These are phyloP conservation scores for Funneliformis geosporum DNA, from an alignment of 192 early-diverging fungal species.

Conservation along the genomic window DNA sequence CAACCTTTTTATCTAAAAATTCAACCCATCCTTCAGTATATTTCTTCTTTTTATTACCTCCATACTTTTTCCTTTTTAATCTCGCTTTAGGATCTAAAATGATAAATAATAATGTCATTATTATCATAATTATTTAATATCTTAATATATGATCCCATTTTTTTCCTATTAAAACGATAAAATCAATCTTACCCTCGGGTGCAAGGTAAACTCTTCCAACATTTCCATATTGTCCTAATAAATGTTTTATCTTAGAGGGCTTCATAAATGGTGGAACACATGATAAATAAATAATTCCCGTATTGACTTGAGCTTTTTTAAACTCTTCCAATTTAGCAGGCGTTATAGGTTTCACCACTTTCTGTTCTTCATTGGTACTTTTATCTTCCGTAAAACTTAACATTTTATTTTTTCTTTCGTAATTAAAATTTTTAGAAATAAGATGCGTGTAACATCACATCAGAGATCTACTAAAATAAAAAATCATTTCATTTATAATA, in stretches of 20 bases:
- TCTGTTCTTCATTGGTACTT: background rate
- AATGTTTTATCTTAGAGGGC: constrained; percentile 72
- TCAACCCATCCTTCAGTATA: constrained; percentile 98
- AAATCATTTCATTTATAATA: too few relatives aligned
- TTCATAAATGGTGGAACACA: constrained; percentile 94
- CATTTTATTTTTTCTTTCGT: background rate
- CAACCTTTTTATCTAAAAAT: constrained; percentile 91
- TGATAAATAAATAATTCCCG: constrained; percentile 91
- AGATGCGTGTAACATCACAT: too few relatives aligned
- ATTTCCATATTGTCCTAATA: constrained; percentile 73
- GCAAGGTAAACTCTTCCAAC: constrained; percentile 85
- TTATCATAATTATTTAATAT: background rate
- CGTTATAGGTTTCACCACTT: constrained; percentile 62
- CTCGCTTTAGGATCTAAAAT: constrained; percentile 66
- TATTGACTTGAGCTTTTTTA: constrained; percentile 66
- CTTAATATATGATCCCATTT: background rate
- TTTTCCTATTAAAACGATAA: too few relatives aligned
- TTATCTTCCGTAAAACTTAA: background rate
- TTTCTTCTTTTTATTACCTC: constrained; percentile 80
- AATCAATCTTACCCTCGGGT: constrained; percentile 66
- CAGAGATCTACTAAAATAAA: too few relatives aligned
- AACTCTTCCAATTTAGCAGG: constrained; percentile 61
- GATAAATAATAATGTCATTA: background rate
- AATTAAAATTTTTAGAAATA: background rate
- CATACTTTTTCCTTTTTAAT: constrained; percentile 81